Percentiles rank a stretch among this genome's conserved stretches.
phyloP scores from a whole-genome alignment of 2,329 filamentous ascomycete species.

The Davidsoniella virescens region DNA sequence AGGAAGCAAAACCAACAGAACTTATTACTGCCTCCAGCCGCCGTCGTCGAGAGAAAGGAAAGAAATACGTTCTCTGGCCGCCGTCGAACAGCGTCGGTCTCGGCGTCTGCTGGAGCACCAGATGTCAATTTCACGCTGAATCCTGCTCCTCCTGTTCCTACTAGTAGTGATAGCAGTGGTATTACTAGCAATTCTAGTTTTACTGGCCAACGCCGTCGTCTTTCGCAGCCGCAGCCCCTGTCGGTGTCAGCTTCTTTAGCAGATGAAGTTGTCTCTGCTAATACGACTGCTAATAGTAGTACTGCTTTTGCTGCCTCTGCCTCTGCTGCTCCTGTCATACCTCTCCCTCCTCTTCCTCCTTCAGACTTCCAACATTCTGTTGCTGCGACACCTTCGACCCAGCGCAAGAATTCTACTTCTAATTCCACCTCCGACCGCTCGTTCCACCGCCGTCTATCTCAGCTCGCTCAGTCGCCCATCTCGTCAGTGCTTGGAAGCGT shows the following conservation, averaged over 20 bases:
- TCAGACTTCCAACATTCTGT: not conserved
- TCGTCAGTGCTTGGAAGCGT: not conserved
- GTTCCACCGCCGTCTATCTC: not conserved
- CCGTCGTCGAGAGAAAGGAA: too few relatives aligned
- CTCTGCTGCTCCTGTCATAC: not conserved
- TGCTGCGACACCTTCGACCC: not conserved
- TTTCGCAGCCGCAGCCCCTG: not conserved
- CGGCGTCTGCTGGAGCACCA: not conserved
- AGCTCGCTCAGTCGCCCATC: constrained; percentile 2
- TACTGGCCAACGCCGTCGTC: too few relatives aligned
- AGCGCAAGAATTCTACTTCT: not conserved
- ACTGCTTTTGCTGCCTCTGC: not conserved
- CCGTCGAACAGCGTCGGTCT: not conserved
- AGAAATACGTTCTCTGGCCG: too few relatives aligned
- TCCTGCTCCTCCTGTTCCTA: not conserved
- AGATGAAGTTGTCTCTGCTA: not conserved
- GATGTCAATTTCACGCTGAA: too few relatives aligned
- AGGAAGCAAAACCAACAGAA: too few relatives aligned
- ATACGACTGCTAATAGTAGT: not conserved
- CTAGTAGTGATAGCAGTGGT: constrained; percentile 1
- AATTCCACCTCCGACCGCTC: not conserved
- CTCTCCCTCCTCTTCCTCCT: not conserved
- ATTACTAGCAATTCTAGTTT: not conserved
- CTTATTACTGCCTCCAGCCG: too few relatives aligned
- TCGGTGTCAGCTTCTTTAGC: not conserved